Base-by-base conservation (phyloP, 2,329 filamentous ascomycete species). In the Fusarium napiforme region DNA sequence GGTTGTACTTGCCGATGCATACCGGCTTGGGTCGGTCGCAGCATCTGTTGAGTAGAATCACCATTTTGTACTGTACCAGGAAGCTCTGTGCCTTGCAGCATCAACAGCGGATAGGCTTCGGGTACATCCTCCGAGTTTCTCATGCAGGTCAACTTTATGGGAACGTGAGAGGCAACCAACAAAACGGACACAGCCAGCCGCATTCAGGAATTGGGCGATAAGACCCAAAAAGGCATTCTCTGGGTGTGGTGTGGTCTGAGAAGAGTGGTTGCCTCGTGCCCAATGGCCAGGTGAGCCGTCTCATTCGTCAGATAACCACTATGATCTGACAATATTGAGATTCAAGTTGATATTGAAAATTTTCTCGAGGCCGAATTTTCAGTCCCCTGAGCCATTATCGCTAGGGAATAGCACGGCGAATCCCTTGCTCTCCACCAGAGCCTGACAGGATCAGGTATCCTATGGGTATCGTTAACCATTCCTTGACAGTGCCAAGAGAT, bases 401-500 rank as follows among this genome's bases (percentile, higher is more conserved):
- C 45, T 32, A 39, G 40, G 49, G 50, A 57, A 66, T 61, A 68
- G 57, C 59, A 62, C 75, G 63, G 67, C 59, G 71, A 68, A 45
- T 56, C 60, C 66, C 39, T 53, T 57, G 39, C 61, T 23, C 57
- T 63, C 56, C 60, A 68, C 50, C 53, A 50, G 28, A 59, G 60
- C 49, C 61, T 36, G 62, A 40, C 32, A 40, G 60, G 61, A 75
- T 61, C 72, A 37, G 36, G 36, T 37, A 37, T 37, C 36, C 9
- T 37, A 55, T 32, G 32, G 36, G 36, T 40, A 32, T 40, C 53
- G 36, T 69, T 69, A 64, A 63, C 40, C 58, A 63, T 58, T 70
- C 64, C 65, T 72, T 72, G 50, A 72, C 49, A 43, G 45, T 61
- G 76, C 76, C 76, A 78, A 78, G 76, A 78, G 75, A 78, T 78